Conservation (phyloP, 2,329 filamentous ascomycete genomes). For the Zymoseptoria crescenta region DNA sequence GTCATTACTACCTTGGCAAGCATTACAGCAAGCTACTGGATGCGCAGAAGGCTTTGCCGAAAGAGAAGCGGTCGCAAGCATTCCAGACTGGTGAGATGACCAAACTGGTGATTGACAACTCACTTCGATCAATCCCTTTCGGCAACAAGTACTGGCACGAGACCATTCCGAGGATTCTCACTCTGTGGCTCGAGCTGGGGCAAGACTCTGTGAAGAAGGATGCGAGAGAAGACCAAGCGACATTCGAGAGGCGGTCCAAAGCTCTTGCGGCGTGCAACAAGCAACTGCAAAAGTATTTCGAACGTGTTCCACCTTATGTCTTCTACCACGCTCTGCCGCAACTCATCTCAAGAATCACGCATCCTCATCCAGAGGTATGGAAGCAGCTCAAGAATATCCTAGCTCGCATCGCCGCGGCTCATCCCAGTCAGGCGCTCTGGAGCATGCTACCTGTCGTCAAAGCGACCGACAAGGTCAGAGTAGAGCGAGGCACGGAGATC, state of each 20-base stretch:
- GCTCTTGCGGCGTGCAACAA: conserved; percentile 63
- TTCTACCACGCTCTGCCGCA: conserved; percentile 83
- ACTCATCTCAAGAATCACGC: conserved; percentile 90
- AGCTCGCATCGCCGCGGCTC: conserved; percentile 72
- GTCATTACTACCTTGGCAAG: conserved; percentile 91
- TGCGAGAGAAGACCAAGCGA: conserved; percentile 39
- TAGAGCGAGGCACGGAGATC: conserved; percentile 41
- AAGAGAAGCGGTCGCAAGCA: conserved; percentile 56
- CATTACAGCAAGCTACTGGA: conserved; percentile 96
- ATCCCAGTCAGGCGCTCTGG: conserved; percentile 90
- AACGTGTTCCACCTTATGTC: conserved; percentile 63
- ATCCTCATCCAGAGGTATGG: conserved; percentile 71
- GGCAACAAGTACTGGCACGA: conserved; percentile 96
- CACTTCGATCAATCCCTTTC: conserved; percentile 74
- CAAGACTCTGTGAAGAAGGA: conserved; percentile 49
- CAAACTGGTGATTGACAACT: conserved; percentile 88
- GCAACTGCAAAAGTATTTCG: conserved; percentile 72
- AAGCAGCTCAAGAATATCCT: conserved; percentile 72
- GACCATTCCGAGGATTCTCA: conserved; percentile 82
- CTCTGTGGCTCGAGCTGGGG: conserved; percentile 88
- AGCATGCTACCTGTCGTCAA: conserved; percentile 80
- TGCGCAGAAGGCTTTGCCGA: conserved; percentile 69
- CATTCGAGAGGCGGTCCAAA: conserved; percentile 47
- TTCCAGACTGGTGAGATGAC: conserved; percentile 70
- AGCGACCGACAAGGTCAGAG: conserved; percentile 64